Percentiles rank a stretch among this genome's conserved stretches.
Evolutionary conservation across 2,329 filamentous ascomycete species (phyloP).

Genomic region (Sphaerulina musiva): DNA sequence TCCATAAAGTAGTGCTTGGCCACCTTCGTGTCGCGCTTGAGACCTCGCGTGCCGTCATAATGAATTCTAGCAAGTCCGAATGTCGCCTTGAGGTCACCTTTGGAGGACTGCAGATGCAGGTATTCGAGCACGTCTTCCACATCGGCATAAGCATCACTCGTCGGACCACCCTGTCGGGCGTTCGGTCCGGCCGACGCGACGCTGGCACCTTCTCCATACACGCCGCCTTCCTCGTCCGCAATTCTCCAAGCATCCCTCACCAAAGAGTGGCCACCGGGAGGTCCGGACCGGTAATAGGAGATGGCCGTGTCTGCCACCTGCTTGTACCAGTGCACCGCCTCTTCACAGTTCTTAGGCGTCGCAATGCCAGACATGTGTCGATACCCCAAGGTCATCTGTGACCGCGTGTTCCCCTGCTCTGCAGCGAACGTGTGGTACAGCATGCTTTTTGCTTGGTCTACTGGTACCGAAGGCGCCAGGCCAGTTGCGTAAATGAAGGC

Average conservation of each 20-base stretch:
- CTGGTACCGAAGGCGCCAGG: slow-evolving; percentile 69
- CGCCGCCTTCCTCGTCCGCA: slow-evolving; percentile 82
- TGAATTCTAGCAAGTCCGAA: slow-evolving; percentile 80
- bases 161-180: slow-evolving; percentile 64
- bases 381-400: slow-evolving; percentile 90
- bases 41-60: slow-evolving; percentile 74
- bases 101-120: slow-evolving; percentile 79
- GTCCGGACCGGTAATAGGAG: slow-evolving; percentile 77
- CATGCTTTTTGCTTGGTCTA: slow-evolving; percentile 83
- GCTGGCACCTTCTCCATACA: slow-evolving; percentile 93
- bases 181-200: slow-evolving; percentile 79
- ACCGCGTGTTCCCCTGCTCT: slow-evolving; percentile 69
- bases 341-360: slow-evolving; percentile 76
- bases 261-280: slow-evolving; percentile 77
- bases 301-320: slow-evolving; percentile 90
- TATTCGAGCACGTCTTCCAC: slow-evolving; percentile 95
- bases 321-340: slow-evolving; percentile 83
- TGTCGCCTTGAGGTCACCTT: slow-evolving; percentile 80
- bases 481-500: slow-evolving; percentile 95
- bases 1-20: slow-evolving; percentile 76
- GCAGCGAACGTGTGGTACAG: slow-evolving; percentile 94
- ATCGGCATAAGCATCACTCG: slow-evolving; percentile 75
- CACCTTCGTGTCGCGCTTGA: slow-evolving; percentile 64
- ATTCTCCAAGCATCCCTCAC: slow-evolving; percentile 74
- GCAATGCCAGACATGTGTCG: slow-evolving; percentile 80